Conservation (phyloP, 1,284 basidiomycete species). For the Earliella scabrosa region DNA sequence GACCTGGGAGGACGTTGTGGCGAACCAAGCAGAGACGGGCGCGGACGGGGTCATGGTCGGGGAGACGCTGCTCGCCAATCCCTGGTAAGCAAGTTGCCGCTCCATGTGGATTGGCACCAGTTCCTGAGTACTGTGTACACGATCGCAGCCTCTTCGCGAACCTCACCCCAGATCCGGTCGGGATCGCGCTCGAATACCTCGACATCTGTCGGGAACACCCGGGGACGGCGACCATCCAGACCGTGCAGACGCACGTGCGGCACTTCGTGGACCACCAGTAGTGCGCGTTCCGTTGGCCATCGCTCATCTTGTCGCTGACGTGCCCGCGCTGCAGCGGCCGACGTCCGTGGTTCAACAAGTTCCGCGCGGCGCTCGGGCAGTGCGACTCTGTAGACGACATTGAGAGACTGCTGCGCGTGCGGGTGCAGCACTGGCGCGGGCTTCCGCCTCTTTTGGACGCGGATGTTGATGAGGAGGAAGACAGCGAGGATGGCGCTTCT, state of each 20-base stretch:
- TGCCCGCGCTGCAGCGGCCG: conserved; percentile 42
- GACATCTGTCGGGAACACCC: conserved; percentile 53
- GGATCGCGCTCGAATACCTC: conserved; percentile 67
- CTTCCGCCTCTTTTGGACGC: conserved; percentile 20
- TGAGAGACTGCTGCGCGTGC: conserved; percentile 46
- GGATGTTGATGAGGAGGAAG: background rate
- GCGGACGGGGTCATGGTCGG: conserved; percentile 82
- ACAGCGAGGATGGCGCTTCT: background rate
- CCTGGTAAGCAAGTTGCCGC: too few relatives aligned
- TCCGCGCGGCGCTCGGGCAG: conserved; percentile 47
- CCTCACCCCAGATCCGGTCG: conserved; percentile 58
- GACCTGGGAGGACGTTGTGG: conserved; percentile 54
- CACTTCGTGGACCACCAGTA: conserved; percentile 69
- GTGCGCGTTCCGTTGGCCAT: conserved; percentile 37
- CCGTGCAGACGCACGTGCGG: conserved; percentile 60
- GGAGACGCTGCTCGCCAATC: conserved; percentile 71
- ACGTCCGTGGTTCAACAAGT: conserved; percentile 59
- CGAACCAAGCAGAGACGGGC: conserved; percentile 58
- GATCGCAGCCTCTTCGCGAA: conserved; percentile 55
- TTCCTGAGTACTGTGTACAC: too few relatives aligned
- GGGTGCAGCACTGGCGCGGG: conserved; percentile 58
- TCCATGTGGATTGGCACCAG: conserved; percentile 6
- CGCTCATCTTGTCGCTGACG: background rate
- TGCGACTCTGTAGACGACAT: conserved; percentile 52
- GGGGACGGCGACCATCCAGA: conserved; percentile 49